phyloP scores from a whole-genome alignment of 2,329 filamentous ascomycete genomes.

The Cyanodermella asteris region DNA sequence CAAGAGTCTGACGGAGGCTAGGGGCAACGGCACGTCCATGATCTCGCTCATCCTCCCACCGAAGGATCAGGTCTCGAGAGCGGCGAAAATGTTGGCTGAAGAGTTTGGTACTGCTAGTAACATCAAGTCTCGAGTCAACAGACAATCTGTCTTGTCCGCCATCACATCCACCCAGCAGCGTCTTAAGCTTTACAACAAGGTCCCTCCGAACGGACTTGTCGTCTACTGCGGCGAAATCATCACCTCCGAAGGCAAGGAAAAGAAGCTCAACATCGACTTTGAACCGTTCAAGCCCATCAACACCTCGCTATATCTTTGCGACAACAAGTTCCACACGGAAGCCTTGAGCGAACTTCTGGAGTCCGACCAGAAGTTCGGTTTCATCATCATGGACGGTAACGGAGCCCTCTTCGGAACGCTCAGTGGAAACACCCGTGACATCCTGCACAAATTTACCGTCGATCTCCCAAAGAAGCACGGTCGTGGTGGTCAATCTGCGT shows the following conservation, averaged over 20 bases:
- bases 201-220: slow-evolving; percentile 89
- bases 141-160: slow-evolving; percentile 89
- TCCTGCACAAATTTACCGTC: slow-evolving; percentile 95
- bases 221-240: slow-evolving; percentile 99
- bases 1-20: slow-evolving; percentile 88
- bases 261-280: slow-evolving; percentile 99
- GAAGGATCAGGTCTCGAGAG: slow-evolving; percentile 92
- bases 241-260: slow-evolving; percentile 92
- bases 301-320: slow-evolving; percentile 94
- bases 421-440: slow-evolving; percentile 88
- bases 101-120: slow-evolving; percentile 98
- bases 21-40: slow-evolving; percentile 98
- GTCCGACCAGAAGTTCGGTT: slow-evolving; percentile 97
- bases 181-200: slow-evolving; percentile 97
- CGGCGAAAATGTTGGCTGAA: slow-evolving; percentile 99
- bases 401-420: slow-evolving; percentile 91
- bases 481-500: slow-evolving; percentile 96
- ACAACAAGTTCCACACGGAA: slow-evolving; percentile 99
- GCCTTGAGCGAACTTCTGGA: slow-evolving; percentile 90
- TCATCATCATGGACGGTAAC: slow-evolving; percentile 99
- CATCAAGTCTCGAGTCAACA: slow-evolving; percentile 98
- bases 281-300: slow-evolving; percentile 99
- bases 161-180: slow-evolving; percentile 98
- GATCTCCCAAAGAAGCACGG: slow-evolving; percentile 99
- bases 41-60: slow-evolving; percentile 98